Base-by-base conservation (phyloP, 139 green algal species). In the Picochlorum sp. region DNA sequence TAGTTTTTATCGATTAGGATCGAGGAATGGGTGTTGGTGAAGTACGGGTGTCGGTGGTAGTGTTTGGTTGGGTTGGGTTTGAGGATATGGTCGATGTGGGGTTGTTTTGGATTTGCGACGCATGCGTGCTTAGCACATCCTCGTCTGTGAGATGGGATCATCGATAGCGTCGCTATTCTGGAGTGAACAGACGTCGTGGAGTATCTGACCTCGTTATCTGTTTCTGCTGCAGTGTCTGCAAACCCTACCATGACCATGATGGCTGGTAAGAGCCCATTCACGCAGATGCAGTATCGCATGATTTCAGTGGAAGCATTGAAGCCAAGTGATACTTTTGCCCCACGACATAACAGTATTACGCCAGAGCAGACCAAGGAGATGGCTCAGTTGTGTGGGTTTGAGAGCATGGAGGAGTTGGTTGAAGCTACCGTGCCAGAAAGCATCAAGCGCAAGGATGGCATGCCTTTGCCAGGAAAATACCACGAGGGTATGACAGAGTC, bases 331-430 rank as follows among this genome's bases (percentile, higher is more conserved):
- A 97, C 88, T 26, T 99, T 99, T 79, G 86, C 82, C 28, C 90
- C 90, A 2, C 80, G 94, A 34, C 94, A 99, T 75, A 99, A 98
- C 87, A 95, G 83, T 71, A 83, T 83, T 54, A 87, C 67, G 1
- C 24, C 79, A 1, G 78, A 69, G 3, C 92, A 99, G 64, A 64
- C 85, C 24, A 51, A 83, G 11, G 79, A 82, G 8, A 98, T 99
- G 94, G 83, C 90, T 4, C 63, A 81, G 60, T 54, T 70, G 2
- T 85, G 79, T 16, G 91, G 91, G 28, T 98, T 97, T 73, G 41
- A 78, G 4, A 85, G 63, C 51, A 61, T 98, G 54, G 85, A 95
- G 24, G 87, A 75, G 3, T 79, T 99, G 16, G 88, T 98, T 26
- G 83, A 96, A 20, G 91, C 90, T 4, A 98, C 94, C 3, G 94